phyloP scores from a whole-genome alignment of 306 rosid species.

The Castanea crenata region DNA sequence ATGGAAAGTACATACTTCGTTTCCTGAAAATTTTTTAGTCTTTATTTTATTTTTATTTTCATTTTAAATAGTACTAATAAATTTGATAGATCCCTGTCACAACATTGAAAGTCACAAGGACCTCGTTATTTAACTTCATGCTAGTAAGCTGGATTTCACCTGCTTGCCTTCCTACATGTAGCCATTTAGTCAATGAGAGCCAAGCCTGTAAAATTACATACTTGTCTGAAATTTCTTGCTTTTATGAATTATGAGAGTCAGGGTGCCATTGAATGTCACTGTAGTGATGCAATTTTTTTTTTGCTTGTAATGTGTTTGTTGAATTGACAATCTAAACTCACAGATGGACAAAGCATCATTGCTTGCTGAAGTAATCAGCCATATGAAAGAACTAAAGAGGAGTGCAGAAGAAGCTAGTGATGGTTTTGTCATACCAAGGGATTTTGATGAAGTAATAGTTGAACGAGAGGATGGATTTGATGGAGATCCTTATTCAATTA shows the following conservation, averaged over 20 bases:
- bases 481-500: conserved; percentile 54
- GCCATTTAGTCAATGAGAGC: no score
- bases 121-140: not conserved
- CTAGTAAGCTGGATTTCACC: not conserved
- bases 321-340: conserved; percentile 1
- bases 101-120: not conserved
- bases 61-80: not conserved
- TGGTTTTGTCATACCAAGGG: conserved; percentile 49
- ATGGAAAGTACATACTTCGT: no score
- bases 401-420: conserved; percentile 58
- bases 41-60: not conserved
- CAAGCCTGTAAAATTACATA: no score
- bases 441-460: conserved; percentile 63
- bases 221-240: no score
- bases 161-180: no score
- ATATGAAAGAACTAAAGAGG: conserved; percentile 58
- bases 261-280: not conserved
- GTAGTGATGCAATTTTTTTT: not conserved
- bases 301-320: conserved; percentile 8
- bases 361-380: conserved; percentile 58
- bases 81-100: not conserved
- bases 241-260: not conserved
- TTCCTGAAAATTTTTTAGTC: no score
- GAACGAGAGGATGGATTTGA: conserved; percentile 52
- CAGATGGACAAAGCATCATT: conserved; percentile 87